phyloP scores from a whole-genome alignment of 345 rosid genomes.

The Aurinia saxatilis region DNA sequence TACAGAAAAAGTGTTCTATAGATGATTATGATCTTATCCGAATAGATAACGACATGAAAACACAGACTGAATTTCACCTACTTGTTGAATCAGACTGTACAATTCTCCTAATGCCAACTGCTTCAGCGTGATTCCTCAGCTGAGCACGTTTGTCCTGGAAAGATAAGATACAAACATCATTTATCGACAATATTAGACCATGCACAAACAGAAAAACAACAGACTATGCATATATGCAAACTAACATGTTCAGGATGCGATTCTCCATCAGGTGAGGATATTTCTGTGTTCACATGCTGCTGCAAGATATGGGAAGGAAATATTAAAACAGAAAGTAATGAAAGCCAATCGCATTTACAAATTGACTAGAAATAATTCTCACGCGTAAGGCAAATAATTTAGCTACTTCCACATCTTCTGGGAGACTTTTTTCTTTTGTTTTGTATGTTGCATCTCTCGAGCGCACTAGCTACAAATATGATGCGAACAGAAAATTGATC shows the following conservation, averaged over 20 bases:
- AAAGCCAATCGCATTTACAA: not conserved
- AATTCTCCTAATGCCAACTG: slow-evolving; percentile 28
- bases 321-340: not conserved
- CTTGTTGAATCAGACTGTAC: slow-evolving; percentile 36
- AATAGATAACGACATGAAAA: not conserved
- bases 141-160: slow-evolving; percentile 23
- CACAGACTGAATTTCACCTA: slow-evolving; percentile 17
- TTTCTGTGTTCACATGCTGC: slow-evolving; percentile 19
- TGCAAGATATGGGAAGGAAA: slow-evolving; percentile 5
- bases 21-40: not conserved
- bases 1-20: slow-evolving; percentile 31
- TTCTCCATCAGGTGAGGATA: slow-evolving; percentile 20
- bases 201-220: slow-evolving; percentile 9
- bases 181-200: not conserved
- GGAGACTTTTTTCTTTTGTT: slow-evolving; percentile 40
- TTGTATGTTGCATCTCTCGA: slow-evolving; percentile 51
- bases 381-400: slow-evolving; percentile 50
- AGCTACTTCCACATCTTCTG: slow-evolving; percentile 52
- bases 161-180: not conserved
- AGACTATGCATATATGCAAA: not conserved
- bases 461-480: slow-evolving; percentile 51
- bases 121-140: slow-evolving; percentile 26
- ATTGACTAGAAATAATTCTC: slow-evolving; percentile 9
- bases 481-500: slow-evolving; percentile 15
- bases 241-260: slow-evolving; percentile 22